A percentile compares a stretch with the other conserved stretches of the same genome.
Evolutionary conservation across 176 grass and related monocot species (phyloP).

Genomic region (Areca catechu): DNA sequence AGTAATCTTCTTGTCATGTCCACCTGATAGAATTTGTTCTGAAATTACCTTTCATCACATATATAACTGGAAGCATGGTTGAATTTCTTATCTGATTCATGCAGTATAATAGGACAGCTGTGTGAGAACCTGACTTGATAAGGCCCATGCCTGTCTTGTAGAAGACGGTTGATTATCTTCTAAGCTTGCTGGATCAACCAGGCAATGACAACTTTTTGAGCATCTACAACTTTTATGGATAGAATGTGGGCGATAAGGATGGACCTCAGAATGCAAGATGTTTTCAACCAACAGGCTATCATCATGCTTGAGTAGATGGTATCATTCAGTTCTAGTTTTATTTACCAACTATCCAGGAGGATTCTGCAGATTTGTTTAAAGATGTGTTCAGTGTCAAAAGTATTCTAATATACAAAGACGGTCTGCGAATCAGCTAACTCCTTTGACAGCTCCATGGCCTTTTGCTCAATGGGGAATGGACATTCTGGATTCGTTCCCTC

Average conservation of each 20-base stretch:
- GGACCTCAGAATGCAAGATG: slow-evolving; percentile 98
- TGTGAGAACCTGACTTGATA: slow-evolving; percentile 77
- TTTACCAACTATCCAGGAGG: too few relatives aligned
- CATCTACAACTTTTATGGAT: slow-evolving; percentile 94
- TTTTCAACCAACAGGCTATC: slow-evolving; percentile 67
- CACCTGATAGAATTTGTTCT: slow-evolving; percentile 23
- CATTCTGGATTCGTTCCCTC: too few relatives aligned
- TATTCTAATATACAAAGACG: too few relatives aligned
- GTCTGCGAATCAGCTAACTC: too few relatives aligned
- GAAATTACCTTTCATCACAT: slow-evolving; percentile 39
- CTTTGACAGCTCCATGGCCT: too few relatives aligned
- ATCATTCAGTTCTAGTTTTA: slow-evolving; percentile 3
- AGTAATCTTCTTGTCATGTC: slow-evolving; percentile 33
- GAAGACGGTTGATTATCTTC: slow-evolving; percentile 80
- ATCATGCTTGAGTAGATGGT: slow-evolving; percentile 97
- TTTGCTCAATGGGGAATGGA: too few relatives aligned
- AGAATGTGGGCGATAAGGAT: slow-evolving; percentile 95
- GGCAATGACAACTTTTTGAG: slow-evolving; percentile 73
- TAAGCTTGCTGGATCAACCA: slow-evolving; percentile 66
- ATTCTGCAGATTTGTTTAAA: too few relatives aligned
- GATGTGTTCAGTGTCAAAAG: too few relatives aligned
- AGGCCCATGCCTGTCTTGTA: slow-evolving; percentile 87
- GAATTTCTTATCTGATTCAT: slow-evolving; percentile 41
- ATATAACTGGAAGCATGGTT: slow-evolving; percentile 32
- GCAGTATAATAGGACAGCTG: slow-evolving; percentile 94